phyloP scores from a whole-genome alignment of 768 basidiomycete genomes.

The Boletus coccyginus region DNA sequence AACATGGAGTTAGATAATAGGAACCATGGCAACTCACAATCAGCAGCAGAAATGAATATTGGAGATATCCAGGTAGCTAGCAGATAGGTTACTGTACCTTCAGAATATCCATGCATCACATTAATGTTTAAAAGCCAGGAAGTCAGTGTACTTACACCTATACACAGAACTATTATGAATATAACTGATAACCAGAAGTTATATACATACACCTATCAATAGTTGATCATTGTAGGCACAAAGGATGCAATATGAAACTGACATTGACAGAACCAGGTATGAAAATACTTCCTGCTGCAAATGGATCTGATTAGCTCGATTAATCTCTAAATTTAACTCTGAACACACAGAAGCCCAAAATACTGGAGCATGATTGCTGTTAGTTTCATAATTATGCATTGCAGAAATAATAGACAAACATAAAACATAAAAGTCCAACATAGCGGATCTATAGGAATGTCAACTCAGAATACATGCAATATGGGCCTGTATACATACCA shows the following conservation, averaged over 20 bases:
- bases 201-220: neutral
- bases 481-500: neutral
- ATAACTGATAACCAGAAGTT: neutral
- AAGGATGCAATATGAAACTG: neutral
- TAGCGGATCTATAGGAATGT: neutral
- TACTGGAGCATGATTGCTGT: neutral
- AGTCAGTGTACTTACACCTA: neutral
- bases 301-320: neutral
- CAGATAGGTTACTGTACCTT: neutral
- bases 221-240: neutral
- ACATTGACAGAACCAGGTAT: neutral
- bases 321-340: neutral
- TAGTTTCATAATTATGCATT: neutral
- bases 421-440: neutral
- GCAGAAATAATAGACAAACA: neutral
- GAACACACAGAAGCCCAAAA: neutral
- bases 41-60: neutral
- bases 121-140: too few relatives aligned
- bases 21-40: neutral
- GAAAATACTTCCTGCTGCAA: neutral
- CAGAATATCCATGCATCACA: neutral
- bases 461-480: neutral
- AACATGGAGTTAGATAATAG: neutral
- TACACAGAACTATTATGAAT: neutral
- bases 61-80: rapidly evolving